Base-by-base conservation (phyloP, 1,139 yeast species). In the Yamadazyma mexicana region DNA sequence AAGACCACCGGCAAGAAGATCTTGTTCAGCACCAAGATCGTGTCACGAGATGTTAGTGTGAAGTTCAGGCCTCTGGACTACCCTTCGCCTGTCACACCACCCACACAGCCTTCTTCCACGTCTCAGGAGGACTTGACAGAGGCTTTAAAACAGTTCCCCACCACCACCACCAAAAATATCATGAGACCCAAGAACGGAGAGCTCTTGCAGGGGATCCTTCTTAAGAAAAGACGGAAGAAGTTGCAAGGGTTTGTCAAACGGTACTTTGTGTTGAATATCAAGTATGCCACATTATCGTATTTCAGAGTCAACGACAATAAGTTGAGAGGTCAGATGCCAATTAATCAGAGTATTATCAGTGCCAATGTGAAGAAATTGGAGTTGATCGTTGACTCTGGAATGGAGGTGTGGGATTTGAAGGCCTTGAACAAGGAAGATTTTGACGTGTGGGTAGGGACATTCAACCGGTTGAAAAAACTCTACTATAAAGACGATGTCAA, bases 371-470 rank as follows among this genome's bases (percentile, higher is more conserved):
- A 77, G 39, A 77, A 79, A 20, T 66, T 79, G 38, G 86, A 86
- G 51, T 81, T 92, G 35, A 83, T 85, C 39, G 76, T 92, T 47
- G 98, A 92, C 59, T 88, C 97, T 0, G 98, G 98, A 2, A 83
- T 92, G 82, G 98, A 92, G 58, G 81, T 87, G 12, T 92, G 98
- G 98, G 81, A 80, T 36, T 69, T 92, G 47, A 86, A 85, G 52
- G 87, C 97, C 0, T 64, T 75, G 33, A 79, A 75, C 40, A 62
- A 62, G 12, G 69, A 72, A 4, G 92, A 87, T 49, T 92, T 89
- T 72, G 75, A 78, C 33, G 73, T 79, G 8, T 92, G 98, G 98
- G 79, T 86, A 8, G 75, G 80, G 36, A 95, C 96, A 0, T 75
- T 89, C 48, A 81, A 82, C 50, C 63, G 64, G 30, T 63, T 79